Evolutionary conservation across 2,329 filamentous ascomycete species (phyloP), one percentile per base, ranked within the genome.

Genomic region (Cladosporium cucumerinum): DNA sequence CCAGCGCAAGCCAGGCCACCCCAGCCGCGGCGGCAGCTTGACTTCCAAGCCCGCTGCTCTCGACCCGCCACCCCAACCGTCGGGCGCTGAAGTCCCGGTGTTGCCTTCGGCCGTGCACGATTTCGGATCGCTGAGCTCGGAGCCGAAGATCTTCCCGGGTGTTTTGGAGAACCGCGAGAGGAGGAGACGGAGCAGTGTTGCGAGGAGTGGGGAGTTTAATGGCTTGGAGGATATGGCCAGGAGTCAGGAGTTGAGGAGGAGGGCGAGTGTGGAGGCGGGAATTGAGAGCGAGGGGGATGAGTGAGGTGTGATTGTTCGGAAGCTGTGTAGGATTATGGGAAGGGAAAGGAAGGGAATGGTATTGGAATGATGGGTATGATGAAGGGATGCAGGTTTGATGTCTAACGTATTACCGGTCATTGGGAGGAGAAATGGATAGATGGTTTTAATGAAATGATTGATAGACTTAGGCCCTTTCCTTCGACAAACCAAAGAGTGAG

Each of bases 111-210:
- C 62, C 0, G 48, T 52, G 10, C 62, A 64, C 32, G 62, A 64
- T 79, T 84, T 66, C 69, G 79, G 63, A 82, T 85, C 69, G 73
- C 86, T 12, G 7, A 60, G 66, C 26, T 67, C 81, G 28, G 89
- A 92, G 74, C 90, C 89, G 12, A 84, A 82, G 67, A 86, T 92
- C 67, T 90, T 92, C 69, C 90, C 90, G 0, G 90, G 90, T 0
- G 84, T 93, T 34, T 83, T 92, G 12, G 80, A 79, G 60, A 77
- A 80, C 23, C 74, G 77, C 39, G 72, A 80, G 23, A 74, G 78
- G 49, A 26, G 60, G 28, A 28, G 59, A 26, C 26, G 59, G 23
- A 64, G 62, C 18, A 64, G 62, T 59, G 48, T 64, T 28, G 55
- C 54, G 12, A 52, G 30, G 28, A 58, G 54, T 3, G 62, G 25